Evolutionary conservation across 148 eudicot genomes (phyloP).

Genomic region (Rhododendron kiyosumense): DNA sequence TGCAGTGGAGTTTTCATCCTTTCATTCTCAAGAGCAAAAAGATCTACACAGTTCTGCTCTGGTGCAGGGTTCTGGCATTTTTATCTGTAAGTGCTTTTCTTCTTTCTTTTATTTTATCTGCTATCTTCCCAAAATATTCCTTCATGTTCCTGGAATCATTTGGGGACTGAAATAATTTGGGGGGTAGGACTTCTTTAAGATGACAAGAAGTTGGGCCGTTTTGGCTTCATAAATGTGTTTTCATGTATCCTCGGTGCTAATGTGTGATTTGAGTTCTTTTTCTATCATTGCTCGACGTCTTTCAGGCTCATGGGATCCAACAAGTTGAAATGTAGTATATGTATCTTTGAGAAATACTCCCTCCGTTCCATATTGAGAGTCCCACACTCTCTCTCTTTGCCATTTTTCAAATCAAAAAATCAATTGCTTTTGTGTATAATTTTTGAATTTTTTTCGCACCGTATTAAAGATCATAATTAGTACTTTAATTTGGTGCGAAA

Average conservation of each 20-base stretch:
- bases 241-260: neutral
- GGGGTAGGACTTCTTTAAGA: neutral
- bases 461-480: no score
- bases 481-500: no score
- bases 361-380: no score
- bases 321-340: neutral
- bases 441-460: no score
- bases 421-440: no score
- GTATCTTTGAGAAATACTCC: neutral
- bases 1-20: constrained; percentile 99
- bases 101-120: neutral
- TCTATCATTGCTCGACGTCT: neutral
- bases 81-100: constrained; percentile 60
- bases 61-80: constrained; percentile 98
- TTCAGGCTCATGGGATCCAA: neutral
- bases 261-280: neutral
- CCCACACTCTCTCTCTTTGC: no score
- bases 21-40: constrained; percentile 87
- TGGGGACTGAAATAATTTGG: neutral
- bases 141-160: neutral
- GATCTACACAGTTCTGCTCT: constrained; percentile 90
- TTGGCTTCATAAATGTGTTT: neutral
- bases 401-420: no score
- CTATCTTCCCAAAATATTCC: neutral
- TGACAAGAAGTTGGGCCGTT: neutral